Conservation (phyloP, 225 moss, liverwort and hornwort genomes). For the Bryum argenteum region DNA sequence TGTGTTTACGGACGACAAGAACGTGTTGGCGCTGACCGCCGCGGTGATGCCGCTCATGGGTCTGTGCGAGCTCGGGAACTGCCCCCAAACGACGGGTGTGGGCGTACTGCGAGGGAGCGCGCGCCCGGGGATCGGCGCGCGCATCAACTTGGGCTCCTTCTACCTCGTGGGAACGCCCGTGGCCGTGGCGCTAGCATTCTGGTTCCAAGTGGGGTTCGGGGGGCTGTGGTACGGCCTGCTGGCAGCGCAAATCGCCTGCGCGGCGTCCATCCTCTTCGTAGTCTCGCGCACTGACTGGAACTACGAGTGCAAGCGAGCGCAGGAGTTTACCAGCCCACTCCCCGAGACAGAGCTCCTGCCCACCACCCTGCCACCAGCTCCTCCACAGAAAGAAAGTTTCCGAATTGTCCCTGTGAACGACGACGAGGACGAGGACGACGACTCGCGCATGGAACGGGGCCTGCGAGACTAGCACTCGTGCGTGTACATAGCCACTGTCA, state of each 20-base stretch:
- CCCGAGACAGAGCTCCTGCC: constrained; percentile 21
- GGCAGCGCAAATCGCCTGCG: constrained; percentile 88
- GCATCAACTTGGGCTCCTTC: constrained; percentile 84
- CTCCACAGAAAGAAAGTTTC: constrained; percentile 31
- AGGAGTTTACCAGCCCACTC: constrained; percentile 37
- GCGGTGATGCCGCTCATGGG: constrained; percentile 90
- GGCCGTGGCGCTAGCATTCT: constrained; percentile 80
- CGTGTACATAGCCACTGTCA: constrained; percentile 36
- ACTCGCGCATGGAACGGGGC: constrained; percentile 35
- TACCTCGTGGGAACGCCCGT: constrained; percentile 93
- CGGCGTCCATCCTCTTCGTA: constrained; percentile 77
- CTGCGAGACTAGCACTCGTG: constrained; percentile 38
- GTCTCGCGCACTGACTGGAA: constrained; percentile 82
- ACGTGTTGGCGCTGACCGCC: constrained; percentile 71
- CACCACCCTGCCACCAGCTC: not conserved
- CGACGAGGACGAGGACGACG: constrained; percentile 24
- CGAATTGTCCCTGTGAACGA: constrained; percentile 42
- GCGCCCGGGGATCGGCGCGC: constrained; percentile 76
- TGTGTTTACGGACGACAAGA: constrained; percentile 73
- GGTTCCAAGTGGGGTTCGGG: constrained; percentile 77
- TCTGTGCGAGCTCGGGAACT: constrained; percentile 89
- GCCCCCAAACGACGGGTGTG: constrained; percentile 91
- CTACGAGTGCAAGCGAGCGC: constrained; percentile 64
- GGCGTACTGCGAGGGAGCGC: constrained; percentile 89
- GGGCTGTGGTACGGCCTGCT: constrained; percentile 90